phyloP scores from a whole-genome alignment of 352 stramenopile species.

The Pythium insidiosum region DNA sequence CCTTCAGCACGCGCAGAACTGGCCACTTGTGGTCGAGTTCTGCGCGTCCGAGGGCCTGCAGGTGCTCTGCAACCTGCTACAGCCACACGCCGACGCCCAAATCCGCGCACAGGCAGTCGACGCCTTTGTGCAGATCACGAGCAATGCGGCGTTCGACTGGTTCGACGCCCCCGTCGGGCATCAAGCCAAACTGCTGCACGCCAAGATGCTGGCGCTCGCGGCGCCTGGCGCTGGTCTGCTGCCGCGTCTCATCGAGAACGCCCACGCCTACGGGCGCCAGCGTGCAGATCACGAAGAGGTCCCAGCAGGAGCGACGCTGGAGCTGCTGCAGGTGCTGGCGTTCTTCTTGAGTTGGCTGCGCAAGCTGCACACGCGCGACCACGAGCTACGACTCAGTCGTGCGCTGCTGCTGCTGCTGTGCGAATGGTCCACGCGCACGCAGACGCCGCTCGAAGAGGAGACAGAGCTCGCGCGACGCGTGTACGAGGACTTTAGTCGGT shows the following conservation, averaged over 20 bases:
- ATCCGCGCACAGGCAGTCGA: conserved; percentile 30
- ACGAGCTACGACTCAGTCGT: conserved; percentile 24
- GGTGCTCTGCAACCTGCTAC: conserved; percentile 22
- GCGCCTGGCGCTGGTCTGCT: conserved; percentile 12
- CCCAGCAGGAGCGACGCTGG: conserved; percentile 12
- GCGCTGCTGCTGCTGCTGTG: conserved; percentile 21
- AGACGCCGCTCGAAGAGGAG: conserved; percentile 12
- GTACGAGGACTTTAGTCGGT: conserved; percentile 33
- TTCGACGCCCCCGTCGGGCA: conserved; percentile 20
- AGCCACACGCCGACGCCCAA: conserved; percentile 27
- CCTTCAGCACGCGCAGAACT: conserved; percentile 28
- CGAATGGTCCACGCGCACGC: conserved; percentile 16
- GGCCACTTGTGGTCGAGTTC: conserved; percentile 26
- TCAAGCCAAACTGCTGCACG: conserved; percentile 20
- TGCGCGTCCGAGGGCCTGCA: conserved; percentile 18
- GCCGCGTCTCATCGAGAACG: conserved; percentile 16
- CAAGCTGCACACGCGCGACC: conserved; percentile 28
- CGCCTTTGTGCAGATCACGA: conserved; percentile 34
- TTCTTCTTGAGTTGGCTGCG: conserved; percentile 42
- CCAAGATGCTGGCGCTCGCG: conserved; percentile 23
- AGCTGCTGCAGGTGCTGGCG: conserved; percentile 29
- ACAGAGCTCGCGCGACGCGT: conserved; percentile 19
- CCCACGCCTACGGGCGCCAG: conserved; percentile 9
- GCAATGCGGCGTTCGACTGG: conserved; percentile 28
- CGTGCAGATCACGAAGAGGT: background rate